Percentiles rank a stretch among this genome's conserved stretches.
Evolutionary conservation across 495 filamentous ascomycete species (phyloP).

Genomic region (Trichoderma parareesei): DNA sequence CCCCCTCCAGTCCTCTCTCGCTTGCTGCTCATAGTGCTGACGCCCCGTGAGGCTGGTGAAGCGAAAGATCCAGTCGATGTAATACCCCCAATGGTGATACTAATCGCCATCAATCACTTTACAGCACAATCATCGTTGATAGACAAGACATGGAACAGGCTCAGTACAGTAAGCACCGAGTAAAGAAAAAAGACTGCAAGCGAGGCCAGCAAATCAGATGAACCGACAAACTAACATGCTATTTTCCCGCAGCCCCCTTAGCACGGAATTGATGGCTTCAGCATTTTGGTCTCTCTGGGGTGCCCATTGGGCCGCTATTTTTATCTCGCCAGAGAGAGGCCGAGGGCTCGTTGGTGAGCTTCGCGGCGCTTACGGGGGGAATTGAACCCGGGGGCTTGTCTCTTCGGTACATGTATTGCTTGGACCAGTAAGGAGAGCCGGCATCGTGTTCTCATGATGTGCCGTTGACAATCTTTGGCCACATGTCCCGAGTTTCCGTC

Average conservation of each 20-base stretch:
- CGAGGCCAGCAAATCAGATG: constrained; percentile 6
- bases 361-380: not conserved
- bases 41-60: not conserved
- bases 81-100: not conserved
- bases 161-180: constrained; percentile 12
- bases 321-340: not conserved
- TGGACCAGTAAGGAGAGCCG: no score
- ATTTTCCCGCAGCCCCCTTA: not conserved
- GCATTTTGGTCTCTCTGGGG: no score
- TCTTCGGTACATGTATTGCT: no score
- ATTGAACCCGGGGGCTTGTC: not conserved
- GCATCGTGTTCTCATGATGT: no score
- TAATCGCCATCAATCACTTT: no score
- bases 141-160: no score
- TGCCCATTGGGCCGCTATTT: constrained; percentile 5
- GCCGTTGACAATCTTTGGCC: no score
- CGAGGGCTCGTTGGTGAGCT: not conserved
- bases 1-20: not conserved
- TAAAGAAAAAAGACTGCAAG: not conserved
- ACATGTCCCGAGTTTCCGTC: no score
- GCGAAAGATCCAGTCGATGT: not conserved
- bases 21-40: not conserved
- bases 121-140: no score
- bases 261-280: no score
- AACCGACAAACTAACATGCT: no score